Evolutionary conservation across 176 grass and related monocot species (phyloP), one percentile per base, ranked within the genome.

Genomic region (Saccharum spontaneum): DNA sequence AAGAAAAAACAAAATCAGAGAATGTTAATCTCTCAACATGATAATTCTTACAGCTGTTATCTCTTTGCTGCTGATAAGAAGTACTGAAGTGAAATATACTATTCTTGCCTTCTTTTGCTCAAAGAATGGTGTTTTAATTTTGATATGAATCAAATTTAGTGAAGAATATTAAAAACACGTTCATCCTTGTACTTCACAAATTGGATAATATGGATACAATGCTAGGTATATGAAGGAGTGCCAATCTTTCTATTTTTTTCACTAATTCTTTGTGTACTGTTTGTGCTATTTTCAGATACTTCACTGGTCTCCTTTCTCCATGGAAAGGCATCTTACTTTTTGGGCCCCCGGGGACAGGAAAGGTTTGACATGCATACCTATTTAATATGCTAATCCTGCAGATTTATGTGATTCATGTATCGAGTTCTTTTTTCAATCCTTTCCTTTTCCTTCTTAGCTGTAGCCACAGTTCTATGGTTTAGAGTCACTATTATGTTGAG

Each of bases 301-400:
- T 90, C 80, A 90, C 89, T 69, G 80, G 89, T 80, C 89, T 87
- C 34, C 31, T 90, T 24, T 90, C 89, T 69, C 84, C 89, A 2
- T 87, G 89, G 89, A 90, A 90, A 87, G 89, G 84, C 22, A 90
- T 90, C 41, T 84, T 90, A 83, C 89, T 90, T 79, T 90, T 90
- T 90, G 84, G 84, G 1, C 89, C 84, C 69, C 89, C 89, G 26
- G 89, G 89, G 24, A 90, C 89, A 61, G 89, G 89, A 45, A 90
- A 90, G 89, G 89, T 90, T 73, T 55, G 85, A 23, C 46, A 44
- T 8, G 36, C 10, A 8, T n/a, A 65, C 73, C 60, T 55, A 54
- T 45, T 62, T 34, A 8, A 78, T 70, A 77, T 34, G 23, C 5
- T 77, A 82, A 18, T 69, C 71, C 17, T 71, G 72, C 70, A 76